Conservation (phyloP, 257 asterid species). For the Voacanga thouarsii region DNA sequence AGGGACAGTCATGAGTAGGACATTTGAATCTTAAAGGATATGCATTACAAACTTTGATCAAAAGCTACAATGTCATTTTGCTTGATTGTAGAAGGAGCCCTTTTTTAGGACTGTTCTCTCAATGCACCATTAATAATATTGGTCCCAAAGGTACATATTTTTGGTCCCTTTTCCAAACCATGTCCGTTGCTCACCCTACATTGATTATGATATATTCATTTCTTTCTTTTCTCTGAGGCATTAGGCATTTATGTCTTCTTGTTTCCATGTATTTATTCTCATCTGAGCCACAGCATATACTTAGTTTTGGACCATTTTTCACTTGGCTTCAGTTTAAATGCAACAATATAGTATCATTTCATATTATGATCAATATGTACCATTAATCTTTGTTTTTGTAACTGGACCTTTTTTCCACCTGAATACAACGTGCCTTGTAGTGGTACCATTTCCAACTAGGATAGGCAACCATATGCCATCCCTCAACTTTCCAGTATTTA, state of each 20-base stretch:
- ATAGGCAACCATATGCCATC: background rate
- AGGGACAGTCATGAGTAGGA: slow-evolving; percentile 4
- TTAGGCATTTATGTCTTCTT: slow-evolving; percentile 29
- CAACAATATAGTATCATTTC: slow-evolving; percentile 1
- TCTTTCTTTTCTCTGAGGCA: slow-evolving; percentile 17
- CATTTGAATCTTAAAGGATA: slow-evolving; percentile 1
- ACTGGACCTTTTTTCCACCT: slow-evolving; percentile 9
- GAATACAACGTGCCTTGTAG: slow-evolving; percentile 6
- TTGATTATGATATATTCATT: slow-evolving; percentile 30
- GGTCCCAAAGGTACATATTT: slow-evolving; percentile 45
- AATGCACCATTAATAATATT: slow-evolving; percentile 23
- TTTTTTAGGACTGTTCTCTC: slow-evolving; percentile 24
- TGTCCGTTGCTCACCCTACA: slow-evolving; percentile 79
- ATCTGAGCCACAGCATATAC: slow-evolving; percentile 30
- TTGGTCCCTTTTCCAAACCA: slow-evolving; percentile 33
- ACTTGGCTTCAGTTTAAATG: slow-evolving; percentile 26
- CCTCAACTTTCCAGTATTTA: background rate
- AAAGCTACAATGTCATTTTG: slow-evolving; percentile 36
- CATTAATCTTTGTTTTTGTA: slow-evolving; percentile 12
- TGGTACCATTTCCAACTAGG: background rate
- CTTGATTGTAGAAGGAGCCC: slow-evolving; percentile 25
- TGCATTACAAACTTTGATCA: slow-evolving; percentile 39
- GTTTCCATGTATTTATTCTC: slow-evolving; percentile 39
- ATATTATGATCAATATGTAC: background rate
- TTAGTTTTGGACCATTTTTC: slow-evolving; percentile 25